Evolutionary conservation across 805 yeast genomes (phyloP).

Genomic region (Metschnikowia kunwiensis): DNA sequence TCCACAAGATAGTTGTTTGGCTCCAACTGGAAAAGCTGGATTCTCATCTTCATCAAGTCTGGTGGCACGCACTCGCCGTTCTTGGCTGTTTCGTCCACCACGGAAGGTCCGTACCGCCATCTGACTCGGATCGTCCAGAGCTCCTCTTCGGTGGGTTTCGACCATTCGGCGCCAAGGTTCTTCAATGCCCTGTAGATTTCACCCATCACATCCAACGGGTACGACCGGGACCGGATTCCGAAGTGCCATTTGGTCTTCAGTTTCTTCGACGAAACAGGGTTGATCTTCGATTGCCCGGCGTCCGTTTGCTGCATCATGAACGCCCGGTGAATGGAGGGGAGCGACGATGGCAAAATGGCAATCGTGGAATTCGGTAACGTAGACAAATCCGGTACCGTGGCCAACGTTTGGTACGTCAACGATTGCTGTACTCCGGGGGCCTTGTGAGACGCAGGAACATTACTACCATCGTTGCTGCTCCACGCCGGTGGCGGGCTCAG

Average conservation of each 20-base stretch:
- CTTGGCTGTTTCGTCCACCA: slow-evolving; percentile 20
- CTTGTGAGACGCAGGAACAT: slow-evolving; percentile 23
- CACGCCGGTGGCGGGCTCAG: slow-evolving; percentile 59
- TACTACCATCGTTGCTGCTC: slow-evolving; percentile 19
- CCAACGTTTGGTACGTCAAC: slow-evolving; percentile 45
- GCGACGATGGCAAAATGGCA: slow-evolving; percentile 87
- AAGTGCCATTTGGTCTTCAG: slow-evolving; percentile 98
- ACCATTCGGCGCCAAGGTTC: slow-evolving; percentile 96
- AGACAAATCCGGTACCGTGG: slow-evolving; percentile 45
- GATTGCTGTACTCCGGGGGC: slow-evolving; percentile 46
- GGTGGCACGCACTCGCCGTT: slow-evolving; percentile 43
- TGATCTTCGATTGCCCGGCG: slow-evolving; percentile 29
- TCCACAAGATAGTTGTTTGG: slow-evolving; percentile 95
- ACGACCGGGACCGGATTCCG: slow-evolving; percentile 92
- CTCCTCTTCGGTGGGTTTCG: slow-evolving; percentile 90
- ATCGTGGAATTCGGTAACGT: slow-evolving; percentile 73
- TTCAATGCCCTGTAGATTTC: slow-evolving; percentile 93
- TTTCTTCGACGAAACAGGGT: slow-evolving; percentile 68
- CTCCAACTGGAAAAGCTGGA: slow-evolving; percentile 91
- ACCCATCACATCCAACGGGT: slow-evolving; percentile 98
- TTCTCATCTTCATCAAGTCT: slow-evolving; percentile 93
- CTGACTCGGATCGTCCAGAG: slow-evolving; percentile 94
- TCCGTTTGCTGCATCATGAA: slow-evolving; percentile 64
- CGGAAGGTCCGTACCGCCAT: slow-evolving; percentile 63
- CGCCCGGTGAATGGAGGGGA: slow-evolving; percentile 93